A percentile compares a stretch with the other conserved stretches of the same genome.
Evolutionary conservation across 2,329 filamentous ascomycete genomes (phyloP).

Genomic region (Lasiodiplodia theobromae): DNA sequence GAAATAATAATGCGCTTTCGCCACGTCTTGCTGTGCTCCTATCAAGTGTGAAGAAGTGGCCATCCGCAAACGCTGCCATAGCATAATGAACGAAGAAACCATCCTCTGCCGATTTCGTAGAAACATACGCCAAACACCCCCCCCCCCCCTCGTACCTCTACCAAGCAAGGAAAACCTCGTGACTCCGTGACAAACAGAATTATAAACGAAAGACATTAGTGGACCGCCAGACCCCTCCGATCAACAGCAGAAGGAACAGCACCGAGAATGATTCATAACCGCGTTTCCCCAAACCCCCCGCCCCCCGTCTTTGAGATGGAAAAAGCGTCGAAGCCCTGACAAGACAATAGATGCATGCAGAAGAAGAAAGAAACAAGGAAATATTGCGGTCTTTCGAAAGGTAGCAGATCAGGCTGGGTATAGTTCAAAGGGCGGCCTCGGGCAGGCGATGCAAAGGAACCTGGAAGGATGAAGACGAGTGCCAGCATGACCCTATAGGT

Average conservation of each 20-base stretch:
- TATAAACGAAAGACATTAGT: constrained; percentile 30
- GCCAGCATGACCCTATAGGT: constrained; percentile 5
- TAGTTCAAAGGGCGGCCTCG: constrained; percentile 24
- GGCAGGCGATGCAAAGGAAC: constrained; percentile 11
- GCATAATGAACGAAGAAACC: constrained; percentile 7
- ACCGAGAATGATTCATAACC: constrained; percentile 24
- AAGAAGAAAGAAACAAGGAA: constrained; percentile 10
- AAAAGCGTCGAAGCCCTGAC: constrained; percentile 15
- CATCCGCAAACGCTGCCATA: constrained; percentile 1
- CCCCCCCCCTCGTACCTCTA: constrained; percentile 13
- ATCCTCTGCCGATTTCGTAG: constrained; percentile 12
- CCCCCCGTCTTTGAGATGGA: constrained; percentile 10
- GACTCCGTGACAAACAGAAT: constrained; percentile 19
- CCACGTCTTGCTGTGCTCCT: constrained; percentile 2
- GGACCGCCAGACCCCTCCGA: constrained; percentile 4
- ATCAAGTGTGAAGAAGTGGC: background rate
- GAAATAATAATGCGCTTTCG: constrained; percentile 1
- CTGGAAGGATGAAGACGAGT: constrained; percentile 17
- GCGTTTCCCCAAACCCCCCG: background rate
- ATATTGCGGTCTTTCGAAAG: constrained; percentile 25
- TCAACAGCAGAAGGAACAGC: constrained; percentile 1
- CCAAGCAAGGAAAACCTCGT: constrained; percentile 13
- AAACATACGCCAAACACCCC: constrained; percentile 21
- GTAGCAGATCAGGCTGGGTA: constrained; percentile 30
- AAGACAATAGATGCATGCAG: constrained; percentile 5